Base-by-base conservation (phyloP, 352 stramenopile species). In the Phytopythium helicoides region DNA sequence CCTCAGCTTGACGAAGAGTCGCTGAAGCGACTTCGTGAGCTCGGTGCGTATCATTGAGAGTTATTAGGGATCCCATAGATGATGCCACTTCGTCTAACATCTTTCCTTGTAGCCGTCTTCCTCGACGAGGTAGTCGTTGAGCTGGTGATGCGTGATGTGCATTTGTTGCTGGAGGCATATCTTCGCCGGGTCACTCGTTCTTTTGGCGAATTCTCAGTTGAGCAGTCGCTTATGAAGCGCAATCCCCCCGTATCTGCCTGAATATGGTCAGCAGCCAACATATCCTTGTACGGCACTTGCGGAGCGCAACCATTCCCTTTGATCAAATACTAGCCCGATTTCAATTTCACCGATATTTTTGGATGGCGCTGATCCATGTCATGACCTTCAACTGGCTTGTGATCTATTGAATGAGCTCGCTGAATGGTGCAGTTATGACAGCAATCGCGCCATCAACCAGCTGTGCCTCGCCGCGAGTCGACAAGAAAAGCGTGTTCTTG, bases 41-140 rank as follows among this genome's bases (percentile, higher is more conserved):
- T 91, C 3, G 78, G 77, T 91, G 64, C 8, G 50, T 31, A 12
- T 51, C 42, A 28, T 25, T 10, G 8, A 33, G 28, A 15, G 55
- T 16, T 23, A n/a, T 26, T 52, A 14, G 21, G 36, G 14, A 21
- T n/a, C n/a, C n/a, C n/a, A n/a, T n/a, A n/a, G n/a, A n/a, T n/a
- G n/a, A n/a, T n/a, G n/a, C n/a, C n/a, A n/a, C n/a, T 2, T 14
- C 28, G 15, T 40, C 23, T 37, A 6, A 41, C 4, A 18, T 48
- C 39, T 23, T 25, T 34, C 36, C 14, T 48, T n/a, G 10, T n/a
- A 90, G 80, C 76, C 7, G 66, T 86, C 15, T 92, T 92, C 44
- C 60, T 93, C 16, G 75, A 93, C 21, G 83, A 93, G 53, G 72
- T 93, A 19, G 74, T 93, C n/a, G 55, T 86, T 12, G 78, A 92